Conservation (phyloP, 148 eudicot species). For the Cornus controversa region DNA sequence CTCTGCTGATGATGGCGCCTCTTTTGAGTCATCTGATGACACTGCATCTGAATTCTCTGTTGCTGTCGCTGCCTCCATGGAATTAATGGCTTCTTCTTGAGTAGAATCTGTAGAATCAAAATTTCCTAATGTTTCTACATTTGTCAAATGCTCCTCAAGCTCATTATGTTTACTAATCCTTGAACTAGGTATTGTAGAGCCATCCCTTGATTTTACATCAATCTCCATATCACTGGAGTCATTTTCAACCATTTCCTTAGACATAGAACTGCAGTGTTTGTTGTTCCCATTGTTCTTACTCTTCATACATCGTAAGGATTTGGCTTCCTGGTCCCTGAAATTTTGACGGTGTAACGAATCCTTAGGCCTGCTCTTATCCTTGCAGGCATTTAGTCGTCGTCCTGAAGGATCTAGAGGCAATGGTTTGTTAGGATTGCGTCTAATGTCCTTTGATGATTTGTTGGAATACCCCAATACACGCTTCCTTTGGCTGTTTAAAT, state of each 20-base stretch:
- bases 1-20: conserved; percentile 15
- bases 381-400: conserved; percentile 20
- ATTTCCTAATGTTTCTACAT: conserved; percentile 1
- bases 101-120: conserved; percentile 9
- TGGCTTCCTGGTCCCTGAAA: conserved; percentile 8
- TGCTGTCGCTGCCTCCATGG: background rate
- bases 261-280: conserved; percentile 11
- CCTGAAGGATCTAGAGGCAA: conserved; percentile 22
- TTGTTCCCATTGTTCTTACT: conserved; percentile 22
- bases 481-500: conserved; percentile 52
- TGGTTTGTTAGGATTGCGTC: conserved; percentile 12
- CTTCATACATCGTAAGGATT: conserved; percentile 21
- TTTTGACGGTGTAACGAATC: conserved; percentile 9
- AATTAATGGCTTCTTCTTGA: conserved; percentile 20
- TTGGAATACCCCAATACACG: conserved; percentile 24
- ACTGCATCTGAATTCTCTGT: conserved; percentile 14
- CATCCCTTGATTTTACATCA: conserved; percentile 25
- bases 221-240: conserved; percentile 26
- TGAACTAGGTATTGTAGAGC: conserved; percentile 15
- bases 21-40: conserved; percentile 12
- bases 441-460: conserved; percentile 23
- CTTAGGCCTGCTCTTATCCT: conserved; percentile 25
- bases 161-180: background rate
- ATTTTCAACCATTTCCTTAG: conserved; percentile 21
- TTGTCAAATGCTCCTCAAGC: background rate